Evolutionary conservation across 257 asterid species (phyloP), one percentile per base, ranked within the genome.

Genomic region (Catharanthus roseus): DNA sequence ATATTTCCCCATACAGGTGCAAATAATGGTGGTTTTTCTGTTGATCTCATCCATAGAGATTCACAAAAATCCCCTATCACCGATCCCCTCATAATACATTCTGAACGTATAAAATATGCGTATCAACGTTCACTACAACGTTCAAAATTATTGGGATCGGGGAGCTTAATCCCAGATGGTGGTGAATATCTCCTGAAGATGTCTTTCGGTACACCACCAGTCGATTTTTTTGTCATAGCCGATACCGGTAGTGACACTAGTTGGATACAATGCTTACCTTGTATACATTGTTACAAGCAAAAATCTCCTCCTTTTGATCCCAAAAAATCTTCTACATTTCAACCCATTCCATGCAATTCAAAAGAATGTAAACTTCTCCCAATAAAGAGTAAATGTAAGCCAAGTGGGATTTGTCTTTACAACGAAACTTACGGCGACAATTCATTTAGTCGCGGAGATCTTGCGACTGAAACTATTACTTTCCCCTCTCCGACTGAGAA

Each of bases 211-310:
- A 87, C 88, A 1, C 97, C 96, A 0, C 79, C 82, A 0, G 75
- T 73, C 8, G 78, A 77, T 45, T 78, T 82, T 60, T 67, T 80
- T 24, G 88, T 87, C 66, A 77, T 85, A 0, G 90, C 87, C 3
- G 95, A 87, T 53, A 91, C 95, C 0, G 93, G 87, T 4, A 87
- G 92, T 24, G 86, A 83, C 31, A 80, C 83, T 21, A 82, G 79
- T 0, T 87, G 96, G 96, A 75, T 83, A 0, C 92, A 89, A 24
- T 91, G 96, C 83, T 57, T 53, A 21, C 96, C 92, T 5, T 89
- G 97, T 33, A 2, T 6, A 16, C 6, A 7, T 0, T 90, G 97
- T 75, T 86, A 72, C 77, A 28, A 70, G 16, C 86, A 82, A 47
- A 82, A 78, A 8, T 42, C 74, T 3, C 90, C 88, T 1, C 21